phyloP scores from a whole-genome alignment of 805 yeast species.

The Phaffomyces antillensis region DNA sequence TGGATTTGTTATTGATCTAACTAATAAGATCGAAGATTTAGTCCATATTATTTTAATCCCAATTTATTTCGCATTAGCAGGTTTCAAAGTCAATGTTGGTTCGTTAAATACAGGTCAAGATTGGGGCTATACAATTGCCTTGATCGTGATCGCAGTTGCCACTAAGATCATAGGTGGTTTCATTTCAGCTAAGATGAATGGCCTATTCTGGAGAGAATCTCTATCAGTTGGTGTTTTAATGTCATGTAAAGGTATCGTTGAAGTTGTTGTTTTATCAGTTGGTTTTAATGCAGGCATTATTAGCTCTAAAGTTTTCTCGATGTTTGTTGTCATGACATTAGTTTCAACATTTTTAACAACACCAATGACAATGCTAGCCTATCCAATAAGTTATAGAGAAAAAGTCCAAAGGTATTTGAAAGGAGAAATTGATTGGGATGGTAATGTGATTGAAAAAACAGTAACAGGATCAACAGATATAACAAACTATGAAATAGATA shows the following conservation, averaged over 20 bases:
- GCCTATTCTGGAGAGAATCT: conserved; percentile 67
- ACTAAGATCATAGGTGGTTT: conserved; percentile 67
- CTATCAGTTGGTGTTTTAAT: conserved; percentile 70
- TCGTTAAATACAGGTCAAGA: conserved; percentile 55
- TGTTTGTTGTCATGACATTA: conserved; percentile 80
- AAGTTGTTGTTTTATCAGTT: conserved; percentile 67
- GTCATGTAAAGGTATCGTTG: conserved; percentile 89
- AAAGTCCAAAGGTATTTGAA: conserved; percentile 30
- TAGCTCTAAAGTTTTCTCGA: conserved; percentile 57
- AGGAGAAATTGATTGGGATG: conserved; percentile 26
- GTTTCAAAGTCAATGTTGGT: conserved; percentile 63
- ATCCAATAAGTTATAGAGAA: conserved; percentile 57
- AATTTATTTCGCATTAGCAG: conserved; percentile 73
- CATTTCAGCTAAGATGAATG: conserved; percentile 53
- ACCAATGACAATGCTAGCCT: conserved; percentile 55
- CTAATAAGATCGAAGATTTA: conserved; percentile 72
- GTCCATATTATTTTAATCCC: conserved; percentile 70
- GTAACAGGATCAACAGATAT: conserved; percentile 3
- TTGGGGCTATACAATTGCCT: conserved; percentile 73
- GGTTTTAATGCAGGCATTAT: conserved; percentile 71
- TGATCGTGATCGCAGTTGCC: conserved; percentile 57
- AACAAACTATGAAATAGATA: conserved; percentile 5
- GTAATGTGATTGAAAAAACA: conserved; percentile 17
- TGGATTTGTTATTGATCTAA: conserved; percentile 60
- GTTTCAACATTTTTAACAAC: conserved; percentile 75